phyloP scores from a whole-genome alignment of 2,329 filamentous ascomycete genomes.

The Trichoderma hamatum region DNA sequence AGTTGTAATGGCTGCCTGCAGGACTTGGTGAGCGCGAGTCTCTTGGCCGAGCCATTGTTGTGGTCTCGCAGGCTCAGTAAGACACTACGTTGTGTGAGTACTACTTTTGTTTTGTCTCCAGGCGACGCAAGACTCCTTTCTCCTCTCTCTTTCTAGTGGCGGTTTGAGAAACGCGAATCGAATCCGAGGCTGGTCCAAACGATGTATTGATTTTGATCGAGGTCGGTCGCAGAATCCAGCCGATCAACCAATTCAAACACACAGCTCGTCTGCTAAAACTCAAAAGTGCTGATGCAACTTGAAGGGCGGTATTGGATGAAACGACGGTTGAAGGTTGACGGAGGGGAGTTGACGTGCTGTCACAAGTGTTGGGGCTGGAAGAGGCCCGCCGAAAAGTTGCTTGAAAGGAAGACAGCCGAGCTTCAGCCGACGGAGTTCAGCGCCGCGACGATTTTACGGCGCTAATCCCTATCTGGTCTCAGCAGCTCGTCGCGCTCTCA shows the following conservation, averaged over 20 bases:
- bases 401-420: neutral
- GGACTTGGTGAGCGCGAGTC: slow-evolving; percentile 87
- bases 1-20: slow-evolving; percentile 81
- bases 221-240: slow-evolving; percentile 1
- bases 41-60: slow-evolving; percentile 64
- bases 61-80: slow-evolving; percentile 48
- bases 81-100: slow-evolving; percentile 45
- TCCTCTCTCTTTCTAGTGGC: neutral
- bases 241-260: neutral
- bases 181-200: slow-evolving; percentile 11
- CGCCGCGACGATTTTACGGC: neutral
- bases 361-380: neutral
- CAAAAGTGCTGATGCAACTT: neutral
- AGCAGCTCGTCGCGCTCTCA: slow-evolving; percentile 18
- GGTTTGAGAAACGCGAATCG: slow-evolving; percentile 20
- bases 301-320: neutral
- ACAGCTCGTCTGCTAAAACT: neutral
- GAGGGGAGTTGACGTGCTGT: slow-evolving; percentile 23
- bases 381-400: slow-evolving; percentile 8
- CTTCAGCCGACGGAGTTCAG: slow-evolving; percentile 4
- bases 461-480: slow-evolving; percentile 19
- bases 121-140: slow-evolving; percentile 15
- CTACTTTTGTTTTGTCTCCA: slow-evolving; percentile 39
- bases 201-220: neutral
- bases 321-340: neutral